These are phyloP conservation scores for Lactifluus subvellereus DNA, from an alignment of 768 basidiomycete species.

Conservation along the genomic window DNA sequence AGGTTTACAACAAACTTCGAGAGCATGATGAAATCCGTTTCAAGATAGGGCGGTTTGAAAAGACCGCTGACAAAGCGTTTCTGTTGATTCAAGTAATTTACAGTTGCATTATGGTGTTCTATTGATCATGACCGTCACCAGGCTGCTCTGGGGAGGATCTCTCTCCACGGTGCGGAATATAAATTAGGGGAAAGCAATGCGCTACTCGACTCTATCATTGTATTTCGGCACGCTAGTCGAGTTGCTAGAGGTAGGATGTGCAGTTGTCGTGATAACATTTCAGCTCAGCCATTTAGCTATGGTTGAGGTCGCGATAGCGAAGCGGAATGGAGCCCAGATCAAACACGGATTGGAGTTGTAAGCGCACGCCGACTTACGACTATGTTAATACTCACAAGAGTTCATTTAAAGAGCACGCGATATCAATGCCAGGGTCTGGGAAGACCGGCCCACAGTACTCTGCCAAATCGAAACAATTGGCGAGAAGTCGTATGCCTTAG, in stretches of 20 bases:
- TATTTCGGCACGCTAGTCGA: constrained; percentile 73
- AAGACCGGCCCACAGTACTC: constrained; percentile 77
- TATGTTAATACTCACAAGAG: neutral
- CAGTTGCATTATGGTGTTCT: neutral
- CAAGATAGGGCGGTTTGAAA: constrained; percentile 62
- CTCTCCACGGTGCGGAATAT: constrained; percentile 62
- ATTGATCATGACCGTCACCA: constrained; percentile 30
- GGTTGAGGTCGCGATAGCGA: constrained; percentile 68
- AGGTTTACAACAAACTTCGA: constrained; percentile 63
- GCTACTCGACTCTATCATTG: constrained; percentile 55
- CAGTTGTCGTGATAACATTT: neutral
- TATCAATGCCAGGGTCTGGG: constrained; percentile 85
- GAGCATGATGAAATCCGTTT: constrained; percentile 77
- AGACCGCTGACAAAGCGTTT: constrained; percentile 71
- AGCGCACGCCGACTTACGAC: constrained; percentile 25
- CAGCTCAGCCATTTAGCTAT: constrained; percentile 44
- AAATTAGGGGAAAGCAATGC: constrained; percentile 68
- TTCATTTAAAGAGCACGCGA: constrained; percentile 55
- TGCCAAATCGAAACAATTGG: constrained; percentile 88
- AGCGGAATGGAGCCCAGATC: constrained; percentile 57
- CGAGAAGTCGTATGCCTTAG: constrained; percentile 73
- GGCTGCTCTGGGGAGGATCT: constrained; percentile 69
- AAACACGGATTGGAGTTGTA: constrained; percentile 74
- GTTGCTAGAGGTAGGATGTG: constrained; percentile 60
- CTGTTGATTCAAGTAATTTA: constrained; percentile 64